These are phyloP conservation scores for Linnemannia schmuckeri DNA, from an alignment of 192 early-diverging fungal genomes.

Conservation along the genomic window DNA sequence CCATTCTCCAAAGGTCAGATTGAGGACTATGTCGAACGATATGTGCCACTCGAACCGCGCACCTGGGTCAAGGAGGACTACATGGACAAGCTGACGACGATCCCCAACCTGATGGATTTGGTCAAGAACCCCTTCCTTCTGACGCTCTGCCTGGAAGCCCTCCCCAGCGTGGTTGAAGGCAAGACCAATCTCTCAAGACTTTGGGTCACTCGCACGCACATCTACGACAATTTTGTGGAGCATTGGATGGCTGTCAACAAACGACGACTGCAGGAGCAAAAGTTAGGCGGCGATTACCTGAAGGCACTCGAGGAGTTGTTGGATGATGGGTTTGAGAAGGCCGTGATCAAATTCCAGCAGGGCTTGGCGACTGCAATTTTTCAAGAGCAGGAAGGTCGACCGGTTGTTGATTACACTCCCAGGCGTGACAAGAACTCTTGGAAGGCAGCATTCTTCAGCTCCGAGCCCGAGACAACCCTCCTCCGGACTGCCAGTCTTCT, in stretches of 20 bases:
- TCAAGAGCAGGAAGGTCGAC: not conserved
- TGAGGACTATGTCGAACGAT: not conserved
- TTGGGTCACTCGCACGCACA: not conserved
- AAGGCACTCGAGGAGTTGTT: not conserved
- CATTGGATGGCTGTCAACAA: not conserved
- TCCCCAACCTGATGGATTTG: not conserved
- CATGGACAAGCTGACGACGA: not conserved
- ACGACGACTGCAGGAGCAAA: not conserved
- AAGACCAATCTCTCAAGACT: not conserved
- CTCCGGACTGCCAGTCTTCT: not conserved
- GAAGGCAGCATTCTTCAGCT: not conserved
- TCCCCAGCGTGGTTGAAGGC: not conserved
- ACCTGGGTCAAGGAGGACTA: not conserved
- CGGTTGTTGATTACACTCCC: not conserved
- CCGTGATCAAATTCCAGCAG: not conserved
- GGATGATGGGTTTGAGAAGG: not conserved
- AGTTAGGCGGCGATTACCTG: not conserved
- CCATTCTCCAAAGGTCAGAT: not conserved
- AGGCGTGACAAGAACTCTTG: not conserved
- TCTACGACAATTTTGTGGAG: not conserved
- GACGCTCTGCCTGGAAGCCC: not conserved
- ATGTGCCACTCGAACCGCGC: not conserved
- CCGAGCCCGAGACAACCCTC: not conserved
- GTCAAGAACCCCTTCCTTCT: constrained; percentile 5
- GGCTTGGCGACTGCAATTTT: not conserved